A percentile compares a stretch with the other conserved stretches of the same genome.
Conservation (phyloP, 2,329 filamentous ascomycete genomes). For the Venturia carpophila region DNA sequence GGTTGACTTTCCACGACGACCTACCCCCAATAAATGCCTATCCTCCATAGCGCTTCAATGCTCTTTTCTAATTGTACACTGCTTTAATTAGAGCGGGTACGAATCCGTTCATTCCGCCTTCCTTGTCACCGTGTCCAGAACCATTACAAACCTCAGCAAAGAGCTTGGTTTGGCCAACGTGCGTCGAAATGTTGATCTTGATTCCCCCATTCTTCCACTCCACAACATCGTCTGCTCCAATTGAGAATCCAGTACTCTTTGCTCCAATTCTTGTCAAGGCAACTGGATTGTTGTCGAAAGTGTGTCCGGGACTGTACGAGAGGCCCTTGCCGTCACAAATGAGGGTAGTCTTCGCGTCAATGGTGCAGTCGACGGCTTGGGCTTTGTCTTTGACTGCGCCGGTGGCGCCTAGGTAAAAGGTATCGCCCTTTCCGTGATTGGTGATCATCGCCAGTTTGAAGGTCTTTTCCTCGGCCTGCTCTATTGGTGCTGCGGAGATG, state of each 20-base stretch:
- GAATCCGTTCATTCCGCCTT: conserved; percentile 5
- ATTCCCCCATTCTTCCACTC: background rate
- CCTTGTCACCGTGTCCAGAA: background rate
- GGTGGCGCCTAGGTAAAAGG: background rate
- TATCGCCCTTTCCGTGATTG: background rate
- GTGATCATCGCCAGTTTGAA: background rate
- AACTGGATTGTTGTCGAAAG: background rate
- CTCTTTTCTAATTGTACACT: background rate
- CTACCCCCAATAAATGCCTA: no score
- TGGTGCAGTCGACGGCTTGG: background rate
- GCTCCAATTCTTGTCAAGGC: background rate
- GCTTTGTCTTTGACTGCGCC: background rate
- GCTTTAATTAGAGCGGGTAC: background rate
- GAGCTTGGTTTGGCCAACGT: background rate
- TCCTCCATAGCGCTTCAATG: no score
- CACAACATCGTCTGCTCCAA: background rate
- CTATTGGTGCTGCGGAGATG: background rate
- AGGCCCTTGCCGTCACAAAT: background rate
- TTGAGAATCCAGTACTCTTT: background rate
- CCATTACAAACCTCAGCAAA: background rate
- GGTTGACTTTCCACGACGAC: no score
- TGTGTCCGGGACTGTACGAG: background rate
- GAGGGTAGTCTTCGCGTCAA: background rate
- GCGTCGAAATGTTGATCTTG: background rate
- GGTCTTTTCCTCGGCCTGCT: background rate